Conservation (phyloP, 1,284 basidiomycete species). For the Trametes hirsuta region DNA sequence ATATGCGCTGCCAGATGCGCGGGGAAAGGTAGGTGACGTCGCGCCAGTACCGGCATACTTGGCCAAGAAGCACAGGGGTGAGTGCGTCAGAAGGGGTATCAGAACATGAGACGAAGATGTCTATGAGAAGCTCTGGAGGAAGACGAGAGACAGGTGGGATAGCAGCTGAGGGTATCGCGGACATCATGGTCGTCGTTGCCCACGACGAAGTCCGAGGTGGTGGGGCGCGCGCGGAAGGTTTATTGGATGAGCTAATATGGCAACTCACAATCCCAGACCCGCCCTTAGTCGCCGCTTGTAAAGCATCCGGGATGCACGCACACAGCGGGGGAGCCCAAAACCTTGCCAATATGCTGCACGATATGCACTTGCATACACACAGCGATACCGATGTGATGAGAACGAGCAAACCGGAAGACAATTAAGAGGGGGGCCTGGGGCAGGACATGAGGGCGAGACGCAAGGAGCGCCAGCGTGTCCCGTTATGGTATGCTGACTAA, state of each 20-base stretch:
- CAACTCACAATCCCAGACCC: slow-evolving; percentile 6
- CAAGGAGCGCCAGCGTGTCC: background rate
- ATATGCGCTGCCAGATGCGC: slow-evolving; percentile 60
- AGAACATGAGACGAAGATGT: slow-evolving; percentile 56
- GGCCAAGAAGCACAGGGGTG: slow-evolving; percentile 48
- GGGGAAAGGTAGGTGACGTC: slow-evolving; percentile 54
- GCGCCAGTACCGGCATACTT: slow-evolving; percentile 50
- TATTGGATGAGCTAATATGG: slow-evolving; percentile 3
- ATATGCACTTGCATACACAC: background rate
- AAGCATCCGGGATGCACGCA: background rate
- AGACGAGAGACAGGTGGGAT: slow-evolving; percentile 36
- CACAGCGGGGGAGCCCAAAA: background rate
- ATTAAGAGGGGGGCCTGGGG: background rate
- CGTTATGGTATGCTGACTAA: slow-evolving; percentile 30
- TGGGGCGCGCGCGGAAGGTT: slow-evolving; percentile 3
- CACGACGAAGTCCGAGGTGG: slow-evolving; percentile 18
- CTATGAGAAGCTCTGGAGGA: slow-evolving; percentile 65
- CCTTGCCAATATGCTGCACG: background rate
- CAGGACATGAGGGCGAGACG: background rate
- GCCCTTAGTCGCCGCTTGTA: background rate
- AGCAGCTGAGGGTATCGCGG: background rate
- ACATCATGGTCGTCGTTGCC: slow-evolving; percentile 16
- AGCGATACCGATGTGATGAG: no score
- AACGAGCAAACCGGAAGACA: background rate
- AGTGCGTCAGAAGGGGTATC: slow-evolving; percentile 40